Conservation (phyloP, 768 basidiomycete genomes). For the Termitomyces sp. region DNA sequence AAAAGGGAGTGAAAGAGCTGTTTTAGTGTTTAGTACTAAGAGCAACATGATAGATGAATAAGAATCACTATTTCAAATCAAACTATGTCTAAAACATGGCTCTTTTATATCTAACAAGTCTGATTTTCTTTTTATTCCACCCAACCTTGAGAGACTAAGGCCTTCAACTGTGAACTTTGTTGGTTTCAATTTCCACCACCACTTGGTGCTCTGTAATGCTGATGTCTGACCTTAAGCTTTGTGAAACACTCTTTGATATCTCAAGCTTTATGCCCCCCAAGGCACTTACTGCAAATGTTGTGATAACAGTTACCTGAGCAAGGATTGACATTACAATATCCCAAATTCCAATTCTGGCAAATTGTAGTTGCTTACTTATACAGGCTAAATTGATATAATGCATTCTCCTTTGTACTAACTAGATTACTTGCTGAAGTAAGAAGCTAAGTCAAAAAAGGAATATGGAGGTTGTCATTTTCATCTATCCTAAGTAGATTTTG, state of each 20-base stretch:
- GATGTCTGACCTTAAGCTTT: too few relatives aligned
- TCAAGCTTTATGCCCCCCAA: background rate
- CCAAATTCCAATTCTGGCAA: background rate
- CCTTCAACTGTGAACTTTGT: too few relatives aligned
- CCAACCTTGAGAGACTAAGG: too few relatives aligned
- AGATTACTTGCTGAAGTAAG: background rate
- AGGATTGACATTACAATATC: background rate
- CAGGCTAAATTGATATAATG: too few relatives aligned
- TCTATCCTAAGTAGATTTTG: background rate
- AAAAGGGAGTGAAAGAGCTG: too few relatives aligned
- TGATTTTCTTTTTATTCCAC: too few relatives aligned
- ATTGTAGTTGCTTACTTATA: background rate
- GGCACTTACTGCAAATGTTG: background rate
- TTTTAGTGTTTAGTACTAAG: too few relatives aligned
- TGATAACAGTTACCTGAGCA: background rate
- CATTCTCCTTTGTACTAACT: too few relatives aligned
- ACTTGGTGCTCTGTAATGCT: too few relatives aligned
- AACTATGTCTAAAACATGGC: background rate
- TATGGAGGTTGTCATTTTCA: background rate
- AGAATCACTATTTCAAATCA: background rate
- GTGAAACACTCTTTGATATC: background rate
- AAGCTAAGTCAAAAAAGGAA: too few relatives aligned
- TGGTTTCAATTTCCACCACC: too few relatives aligned
- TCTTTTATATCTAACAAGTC: background rate
- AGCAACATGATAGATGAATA: too few relatives aligned